Conservation (phyloP, 73 alveolate genomes). For the Paramecium sonneborni region DNA sequence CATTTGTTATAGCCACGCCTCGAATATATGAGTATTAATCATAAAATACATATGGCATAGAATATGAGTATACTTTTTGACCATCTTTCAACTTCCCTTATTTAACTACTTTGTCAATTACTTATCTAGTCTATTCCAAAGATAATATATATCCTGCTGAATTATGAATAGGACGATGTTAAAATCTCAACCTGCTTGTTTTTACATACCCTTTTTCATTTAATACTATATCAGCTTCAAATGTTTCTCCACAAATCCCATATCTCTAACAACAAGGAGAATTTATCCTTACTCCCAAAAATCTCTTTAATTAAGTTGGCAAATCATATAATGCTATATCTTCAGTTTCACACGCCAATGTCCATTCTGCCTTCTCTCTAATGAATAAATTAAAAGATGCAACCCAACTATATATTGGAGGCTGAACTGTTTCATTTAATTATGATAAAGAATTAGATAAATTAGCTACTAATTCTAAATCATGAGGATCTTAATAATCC, state of each 20-base stretch:
- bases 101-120: constrained; percentile 68
- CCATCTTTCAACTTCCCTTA: constrained; percentile 10
- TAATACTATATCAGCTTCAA: constrained; percentile 81
- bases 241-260: constrained; percentile 96
- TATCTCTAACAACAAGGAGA: constrained; percentile 85
- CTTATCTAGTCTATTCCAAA: constrained; percentile 84
- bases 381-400: constrained; percentile 81
- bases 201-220: constrained; percentile 82
- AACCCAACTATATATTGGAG: constrained; percentile 96
- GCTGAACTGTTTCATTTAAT: constrained; percentile 82
- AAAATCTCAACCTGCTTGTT: constrained; percentile 89
- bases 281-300: constrained; percentile 81
- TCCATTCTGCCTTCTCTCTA: constrained; percentile 77
- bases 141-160: constrained; percentile 76
- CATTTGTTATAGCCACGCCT: constrained; percentile 87
- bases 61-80: constrained; percentile 86
- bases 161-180: constrained; percentile 82
- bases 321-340: constrained; percentile 80
- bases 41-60: constrained; percentile 91
- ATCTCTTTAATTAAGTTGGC: constrained; percentile 82
- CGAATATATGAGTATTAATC: constrained; percentile 93
- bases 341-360: constrained; percentile 75
- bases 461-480: constrained; percentile 74
- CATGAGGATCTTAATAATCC: constrained; percentile 78
- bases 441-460: constrained; percentile 84